Base-by-base conservation (phyloP, 1,284 basidiomycete species). In the Cystobasidium pallidum region DNA sequence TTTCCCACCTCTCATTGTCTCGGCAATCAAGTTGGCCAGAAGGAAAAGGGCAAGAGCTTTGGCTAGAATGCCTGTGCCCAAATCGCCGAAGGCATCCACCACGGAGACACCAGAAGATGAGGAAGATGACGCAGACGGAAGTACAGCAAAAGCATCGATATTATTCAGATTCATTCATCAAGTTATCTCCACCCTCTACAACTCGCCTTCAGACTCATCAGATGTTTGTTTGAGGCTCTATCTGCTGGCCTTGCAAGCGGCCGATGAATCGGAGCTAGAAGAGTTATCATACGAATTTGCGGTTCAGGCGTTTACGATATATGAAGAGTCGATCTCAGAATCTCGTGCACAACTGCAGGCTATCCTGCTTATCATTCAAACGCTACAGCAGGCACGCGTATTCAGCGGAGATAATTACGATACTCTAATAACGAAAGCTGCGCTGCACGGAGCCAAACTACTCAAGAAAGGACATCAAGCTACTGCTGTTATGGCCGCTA, bases 381-480 rank as follows among this genome's bases (percentile, higher is more conserved):
- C 92, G 4, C 83, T 96, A 45, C 91, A 92, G 76, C 87, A 88
- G 26, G 89, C 91, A 30, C 84, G 88, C 73, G 92, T 94, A 28
- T 96, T 96, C 80, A 89, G 89, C 34, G 86, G 86, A 58, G 94
- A 96, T 77, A 94, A 94, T 79, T 96, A 95, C 79, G 94, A 96
- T 79, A 96, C 93, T 3, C 82, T 97, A 75, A 92, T 96, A 78
- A 95, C 94, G 41, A 97, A 97, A 82, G 94, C 93, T 26, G 93
- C 94, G 10, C 83, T 96, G 76, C 94, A 97, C 80, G 92, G 91
- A 4, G 91, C 92, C 55, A 94, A 94, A 82, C 81, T 96, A 75
- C 81, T 97, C 80, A 97, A 97, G 86, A 96, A 97, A 84, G 91
- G 92, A 30, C 94, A 96, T 81, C 94, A 97, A 82, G 90, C 93